Evolutionary conservation across 164 flowering plant species (phyloP).

Genomic region (Saururus chinensis): DNA sequence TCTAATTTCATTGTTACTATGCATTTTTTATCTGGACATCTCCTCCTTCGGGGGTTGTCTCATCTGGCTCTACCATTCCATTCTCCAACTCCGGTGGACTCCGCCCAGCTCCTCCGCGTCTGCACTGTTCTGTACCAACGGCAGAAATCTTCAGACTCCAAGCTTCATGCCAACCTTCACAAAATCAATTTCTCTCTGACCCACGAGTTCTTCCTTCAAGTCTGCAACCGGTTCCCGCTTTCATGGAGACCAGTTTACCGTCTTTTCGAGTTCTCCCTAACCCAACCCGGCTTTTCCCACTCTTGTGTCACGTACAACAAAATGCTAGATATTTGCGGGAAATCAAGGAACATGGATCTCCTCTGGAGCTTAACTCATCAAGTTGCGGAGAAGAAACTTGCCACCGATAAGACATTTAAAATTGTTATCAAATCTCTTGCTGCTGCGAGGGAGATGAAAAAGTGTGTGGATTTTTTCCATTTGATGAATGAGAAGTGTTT

Average conservation of each 20-base stretch:
- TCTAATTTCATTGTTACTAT: no score
- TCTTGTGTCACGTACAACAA: slow-evolving; percentile 61
- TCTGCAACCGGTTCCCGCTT: slow-evolving; percentile 69
- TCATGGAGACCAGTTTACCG: slow-evolving; percentile 76
- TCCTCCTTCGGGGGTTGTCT: no score
- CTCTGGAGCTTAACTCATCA: slow-evolving; percentile 49
- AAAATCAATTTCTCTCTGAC: slow-evolving; percentile 29
- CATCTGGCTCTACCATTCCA: no score
- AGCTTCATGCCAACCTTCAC: slow-evolving; percentile 38
- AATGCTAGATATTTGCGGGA: slow-evolving; percentile 53
- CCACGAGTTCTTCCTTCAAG: slow-evolving; percentile 83
- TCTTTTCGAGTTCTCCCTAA: slow-evolving; percentile 44
- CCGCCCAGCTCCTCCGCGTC: slow-evolving; percentile 45
- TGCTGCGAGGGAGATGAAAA: slow-evolving; percentile 65
- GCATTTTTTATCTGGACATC: no score
- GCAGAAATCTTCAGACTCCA: slow-evolving; percentile 37
- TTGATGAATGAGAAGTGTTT: slow-evolving; percentile 48
- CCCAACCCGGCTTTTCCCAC: slow-evolving; percentile 38
- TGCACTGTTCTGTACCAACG: slow-evolving; percentile 80
- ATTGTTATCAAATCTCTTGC: slow-evolving; percentile 54
- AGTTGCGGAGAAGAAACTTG: slow-evolving; percentile 33
- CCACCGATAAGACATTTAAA: slow-evolving; percentile 40
- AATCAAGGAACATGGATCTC: slow-evolving; percentile 53
- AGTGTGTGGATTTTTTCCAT: slow-evolving; percentile 74
- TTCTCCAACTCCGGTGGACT: slow-evolving; percentile 23